These are phyloP conservation scores for Torulaspora gathmanii DNA, from an alignment of 805 yeast species.

Conservation along the genomic window DNA sequence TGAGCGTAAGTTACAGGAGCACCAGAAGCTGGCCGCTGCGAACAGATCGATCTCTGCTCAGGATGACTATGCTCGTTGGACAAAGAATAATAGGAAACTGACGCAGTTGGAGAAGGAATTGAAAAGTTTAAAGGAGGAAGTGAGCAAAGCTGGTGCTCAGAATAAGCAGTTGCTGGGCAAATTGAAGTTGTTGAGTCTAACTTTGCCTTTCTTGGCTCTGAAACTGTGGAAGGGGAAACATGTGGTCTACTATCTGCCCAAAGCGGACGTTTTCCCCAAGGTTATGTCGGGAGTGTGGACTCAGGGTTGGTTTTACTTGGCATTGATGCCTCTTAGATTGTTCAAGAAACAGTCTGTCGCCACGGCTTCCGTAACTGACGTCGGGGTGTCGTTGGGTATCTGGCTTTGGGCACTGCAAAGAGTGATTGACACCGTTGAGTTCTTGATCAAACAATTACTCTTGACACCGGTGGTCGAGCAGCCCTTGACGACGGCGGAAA, in stretches of 20 bases:
- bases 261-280: slow-evolving; percentile 29
- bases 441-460: slow-evolving; percentile 25
- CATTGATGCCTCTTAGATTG: slow-evolving; percentile 27
- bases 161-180: slow-evolving; percentile 18
- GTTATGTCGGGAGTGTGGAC: slow-evolving; percentile 30
- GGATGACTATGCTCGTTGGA: slow-evolving; percentile 95
- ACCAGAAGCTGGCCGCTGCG: slow-evolving; percentile 45
- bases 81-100: slow-evolving; percentile 72
- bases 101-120: slow-evolving; percentile 55
- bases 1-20: slow-evolving; percentile 40
- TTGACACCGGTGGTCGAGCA: slow-evolving; percentile 10
- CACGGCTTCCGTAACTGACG: slow-evolving; percentile 7
- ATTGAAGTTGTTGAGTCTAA: slow-evolving; percentile 25
- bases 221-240: slow-evolving; percentile 35
- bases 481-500: slow-evolving; percentile 7
- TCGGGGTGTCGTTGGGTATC: slow-evolving; percentile 35
- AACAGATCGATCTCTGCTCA: slow-evolving; percentile 71
- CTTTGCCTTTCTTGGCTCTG: slow-evolving; percentile 31
- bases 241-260: slow-evolving; percentile 30
- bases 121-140: slow-evolving; percentile 38
- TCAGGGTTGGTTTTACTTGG: slow-evolving; percentile 33
- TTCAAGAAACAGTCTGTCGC: slow-evolving; percentile 6
- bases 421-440: slow-evolving; percentile 29
- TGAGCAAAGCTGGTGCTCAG: slow-evolving; percentile 27
- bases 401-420: slow-evolving; percentile 35